phyloP scores from a whole-genome alignment of 352 stramenopile genomes.

The Phytophthora vignae region DNA sequence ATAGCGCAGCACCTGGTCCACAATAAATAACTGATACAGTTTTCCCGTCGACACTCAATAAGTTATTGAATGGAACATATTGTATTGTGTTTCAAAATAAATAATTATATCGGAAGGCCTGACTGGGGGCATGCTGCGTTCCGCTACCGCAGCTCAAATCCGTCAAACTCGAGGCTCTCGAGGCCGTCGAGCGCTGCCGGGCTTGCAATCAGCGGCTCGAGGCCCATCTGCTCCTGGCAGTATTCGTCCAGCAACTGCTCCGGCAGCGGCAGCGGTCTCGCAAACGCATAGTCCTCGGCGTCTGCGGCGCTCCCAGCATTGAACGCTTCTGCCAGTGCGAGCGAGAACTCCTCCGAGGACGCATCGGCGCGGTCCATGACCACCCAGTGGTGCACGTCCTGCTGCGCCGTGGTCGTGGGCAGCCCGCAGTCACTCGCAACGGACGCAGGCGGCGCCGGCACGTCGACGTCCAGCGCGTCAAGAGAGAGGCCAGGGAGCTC shows the following conservation, averaged over 20 bases:
- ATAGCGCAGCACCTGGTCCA: too few species aligned
- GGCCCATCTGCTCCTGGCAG: constrained; percentile 15
- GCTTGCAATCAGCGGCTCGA: constrained; percentile 5
- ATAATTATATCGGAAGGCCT: too few species aligned
- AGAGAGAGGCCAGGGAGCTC: constrained; percentile 28
- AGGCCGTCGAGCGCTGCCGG: not conserved
- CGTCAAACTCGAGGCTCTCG: constrained; percentile 22
- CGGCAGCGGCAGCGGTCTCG: constrained; percentile 12
- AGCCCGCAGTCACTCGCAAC: constrained; percentile 10
- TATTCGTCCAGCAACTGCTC: constrained; percentile 29
- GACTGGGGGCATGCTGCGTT: too few species aligned
- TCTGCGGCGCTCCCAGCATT: not conserved
- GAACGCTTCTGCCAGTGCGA: constrained; percentile 24
- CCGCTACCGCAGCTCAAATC: constrained; percentile 30
- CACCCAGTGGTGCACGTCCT: constrained; percentile 42
- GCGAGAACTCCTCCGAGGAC: constrained; percentile 35
- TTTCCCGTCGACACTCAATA: too few species aligned
- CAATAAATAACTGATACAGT: too few species aligned
- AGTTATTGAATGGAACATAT: too few species aligned
- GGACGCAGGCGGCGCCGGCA: not conserved
- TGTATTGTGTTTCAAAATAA: too few species aligned
- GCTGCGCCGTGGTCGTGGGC: constrained; percentile 22
- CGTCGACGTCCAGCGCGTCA: not conserved
- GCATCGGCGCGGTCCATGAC: constrained; percentile 39
- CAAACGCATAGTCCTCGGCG: constrained; percentile 4